These are phyloP conservation scores for Lachnellula suecica DNA, from an alignment of 2,329 filamentous ascomycete genomes.

Conservation along the genomic window DNA sequence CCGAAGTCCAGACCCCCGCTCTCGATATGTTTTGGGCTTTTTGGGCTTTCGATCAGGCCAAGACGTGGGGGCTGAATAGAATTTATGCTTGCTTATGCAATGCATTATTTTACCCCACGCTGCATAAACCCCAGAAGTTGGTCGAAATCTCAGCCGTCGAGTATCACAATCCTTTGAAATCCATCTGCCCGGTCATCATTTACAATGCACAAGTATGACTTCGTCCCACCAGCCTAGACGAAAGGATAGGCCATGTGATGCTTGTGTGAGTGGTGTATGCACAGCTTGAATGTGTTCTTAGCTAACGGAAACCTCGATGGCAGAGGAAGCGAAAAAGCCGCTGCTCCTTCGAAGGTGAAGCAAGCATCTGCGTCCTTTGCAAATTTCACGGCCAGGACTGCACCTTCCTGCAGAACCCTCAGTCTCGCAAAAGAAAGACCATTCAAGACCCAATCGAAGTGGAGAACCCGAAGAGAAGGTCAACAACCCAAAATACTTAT, in stretches of 20 bases:
- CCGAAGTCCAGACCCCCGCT: background rate
- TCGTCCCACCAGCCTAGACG: slow-evolving; percentile 77
- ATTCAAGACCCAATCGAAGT: slow-evolving; percentile 49
- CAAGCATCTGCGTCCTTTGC: slow-evolving; percentile 70
- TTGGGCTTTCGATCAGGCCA: background rate
- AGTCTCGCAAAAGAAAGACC: slow-evolving; percentile 74
- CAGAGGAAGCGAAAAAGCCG: slow-evolving; percentile 36
- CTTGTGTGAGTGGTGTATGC: slow-evolving; percentile 36
- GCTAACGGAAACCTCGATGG: slow-evolving; percentile 1
- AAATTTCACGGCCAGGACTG: slow-evolving; percentile 75
- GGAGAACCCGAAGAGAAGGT: slow-evolving; percentile 24
- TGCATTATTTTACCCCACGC: slow-evolving; percentile 10
- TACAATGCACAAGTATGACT: slow-evolving; percentile 29
- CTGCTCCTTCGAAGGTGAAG: slow-evolving; percentile 74
- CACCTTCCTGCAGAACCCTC: slow-evolving; percentile 72
- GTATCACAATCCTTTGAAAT: background rate
- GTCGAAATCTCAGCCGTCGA: background rate
- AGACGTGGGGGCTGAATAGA: background rate
- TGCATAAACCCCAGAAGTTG: background rate
- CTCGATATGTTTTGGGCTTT: background rate
- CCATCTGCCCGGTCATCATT: background rate
- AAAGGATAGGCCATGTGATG: slow-evolving; percentile 70
- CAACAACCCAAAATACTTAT: background rate
- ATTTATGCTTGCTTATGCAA: slow-evolving; percentile 28
- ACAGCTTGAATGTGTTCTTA: slow-evolving; percentile 1